phyloP scores from a whole-genome alignment of 371 early-diverging fungal species.

The Apophysomyces trapeziformis region DNA sequence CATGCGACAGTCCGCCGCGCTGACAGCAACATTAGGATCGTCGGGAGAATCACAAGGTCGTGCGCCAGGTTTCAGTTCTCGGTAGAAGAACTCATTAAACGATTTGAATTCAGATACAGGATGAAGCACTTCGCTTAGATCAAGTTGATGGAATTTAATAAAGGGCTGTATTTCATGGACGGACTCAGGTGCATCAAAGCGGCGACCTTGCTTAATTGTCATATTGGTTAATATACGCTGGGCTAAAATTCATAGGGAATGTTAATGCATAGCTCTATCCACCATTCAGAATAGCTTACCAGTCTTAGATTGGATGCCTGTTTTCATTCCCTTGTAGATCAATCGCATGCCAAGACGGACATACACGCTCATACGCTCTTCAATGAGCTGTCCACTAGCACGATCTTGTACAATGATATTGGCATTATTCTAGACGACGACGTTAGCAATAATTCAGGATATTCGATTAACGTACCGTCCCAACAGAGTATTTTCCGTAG shows the following conservation, averaged over 20 bases:
- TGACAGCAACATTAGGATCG: conserved; percentile 71
- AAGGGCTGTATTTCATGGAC: conserved; percentile 75
- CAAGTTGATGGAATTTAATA: conserved; percentile 77
- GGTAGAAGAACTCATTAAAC: conserved; percentile 91
- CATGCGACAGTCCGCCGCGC: conserved; percentile 84
- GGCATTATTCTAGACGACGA: conserved; percentile 57
- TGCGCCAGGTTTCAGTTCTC: conserved; percentile 77
- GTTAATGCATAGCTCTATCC: background rate
- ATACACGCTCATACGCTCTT: conserved; percentile 87
- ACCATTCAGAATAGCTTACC: conserved; percentile 18
- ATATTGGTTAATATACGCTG: conserved; percentile 61
- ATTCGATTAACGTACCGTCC: conserved; percentile 49
- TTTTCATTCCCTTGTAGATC: conserved; percentile 67
- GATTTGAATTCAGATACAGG: conserved; percentile 73
- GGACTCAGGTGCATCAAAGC: conserved; percentile 74
- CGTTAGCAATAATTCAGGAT: background rate
- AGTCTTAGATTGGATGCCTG: conserved; percentile 48
- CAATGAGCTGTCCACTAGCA: conserved; percentile 70
- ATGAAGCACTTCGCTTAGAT: conserved; percentile 63
- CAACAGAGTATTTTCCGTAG: conserved; percentile 74
- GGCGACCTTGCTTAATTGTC: conserved; percentile 79
- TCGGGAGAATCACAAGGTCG: conserved; percentile 68
- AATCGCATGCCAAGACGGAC: conserved; percentile 85
- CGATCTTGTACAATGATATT: conserved; percentile 85
- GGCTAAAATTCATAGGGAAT: conserved; percentile 25